Percentiles rank a stretch among this genome's conserved stretches.
phyloP scores from a whole-genome alignment of 208 protist genomes.

The Tritrichomonas musculus region DNA sequence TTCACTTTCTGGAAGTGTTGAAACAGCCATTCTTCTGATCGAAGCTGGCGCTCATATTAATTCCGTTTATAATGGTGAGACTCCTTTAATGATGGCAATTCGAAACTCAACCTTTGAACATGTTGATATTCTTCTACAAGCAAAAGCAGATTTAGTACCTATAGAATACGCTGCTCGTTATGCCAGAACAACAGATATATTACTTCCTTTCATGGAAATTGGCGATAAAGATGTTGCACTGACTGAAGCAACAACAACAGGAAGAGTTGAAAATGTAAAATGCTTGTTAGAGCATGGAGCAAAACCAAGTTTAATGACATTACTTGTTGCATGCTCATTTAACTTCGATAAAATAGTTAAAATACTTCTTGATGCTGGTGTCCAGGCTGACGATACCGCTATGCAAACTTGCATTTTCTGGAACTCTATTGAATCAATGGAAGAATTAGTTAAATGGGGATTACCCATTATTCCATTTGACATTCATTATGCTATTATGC shows the following conservation, averaged over 20 bases:
- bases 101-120: background rate
- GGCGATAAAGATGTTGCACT: background rate
- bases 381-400: background rate
- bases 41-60: constrained; percentile 24
- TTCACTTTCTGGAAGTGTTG: background rate
- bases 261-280: background rate
- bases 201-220: background rate
- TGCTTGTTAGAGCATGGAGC: background rate
- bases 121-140: background rate
- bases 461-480: background rate
- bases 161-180: background rate
- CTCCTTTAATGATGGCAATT: background rate
- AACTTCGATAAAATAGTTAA: background rate
- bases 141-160: background rate
- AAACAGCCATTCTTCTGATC: constrained; percentile 20
- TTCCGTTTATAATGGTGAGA: background rate
- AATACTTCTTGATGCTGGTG: background rate
- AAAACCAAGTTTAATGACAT: background rate
- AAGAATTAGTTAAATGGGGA: background rate
- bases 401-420: constrained; percentile 31
- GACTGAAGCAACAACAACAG: background rate
- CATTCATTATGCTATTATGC: constrained; percentile 13
- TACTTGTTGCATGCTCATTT: background rate
- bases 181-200: background rate
- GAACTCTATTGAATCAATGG: background rate